Conservation (phyloP, 2,329 filamentous ascomycete genomes). For the Fusarium sp. region DNA sequence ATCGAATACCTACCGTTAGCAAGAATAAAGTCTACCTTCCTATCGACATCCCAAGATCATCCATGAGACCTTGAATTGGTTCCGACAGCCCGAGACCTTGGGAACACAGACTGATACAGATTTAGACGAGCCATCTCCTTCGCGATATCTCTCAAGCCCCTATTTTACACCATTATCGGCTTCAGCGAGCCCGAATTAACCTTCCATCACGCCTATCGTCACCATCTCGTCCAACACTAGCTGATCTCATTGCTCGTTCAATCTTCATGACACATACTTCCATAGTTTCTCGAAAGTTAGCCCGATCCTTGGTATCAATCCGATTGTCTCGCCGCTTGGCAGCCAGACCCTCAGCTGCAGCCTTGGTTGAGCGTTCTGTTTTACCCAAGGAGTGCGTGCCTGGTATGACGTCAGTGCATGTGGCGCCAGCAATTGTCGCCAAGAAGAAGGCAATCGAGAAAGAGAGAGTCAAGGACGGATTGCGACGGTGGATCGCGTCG, state of each 20-base stretch:
- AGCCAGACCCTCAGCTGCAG: slow-evolving; percentile 65
- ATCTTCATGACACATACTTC: slow-evolving; percentile 75
- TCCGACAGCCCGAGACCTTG: not conserved
- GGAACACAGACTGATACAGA: slow-evolving; percentile 28
- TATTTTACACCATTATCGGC: slow-evolving; percentile 69
- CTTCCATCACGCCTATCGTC: slow-evolving; percentile 65
- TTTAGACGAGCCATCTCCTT: slow-evolving; percentile 67
- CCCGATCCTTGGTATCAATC: slow-evolving; percentile 70
- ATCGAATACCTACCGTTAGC: slow-evolving; percentile 1
- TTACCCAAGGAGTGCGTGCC: slow-evolving; percentile 70
- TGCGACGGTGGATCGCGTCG: slow-evolving; percentile 70
- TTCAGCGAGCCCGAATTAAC: slow-evolving; percentile 62
- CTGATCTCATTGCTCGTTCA: slow-evolving; percentile 68
- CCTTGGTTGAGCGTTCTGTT: slow-evolving; percentile 69
- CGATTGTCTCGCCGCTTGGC: slow-evolving; percentile 69
- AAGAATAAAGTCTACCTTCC: not conserved
- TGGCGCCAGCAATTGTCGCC: slow-evolving; percentile 70
- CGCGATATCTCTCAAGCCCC: slow-evolving; percentile 69
- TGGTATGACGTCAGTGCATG: slow-evolving; percentile 49
- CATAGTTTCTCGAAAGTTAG: slow-evolving; percentile 69
- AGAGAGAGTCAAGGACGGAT: slow-evolving; percentile 71
- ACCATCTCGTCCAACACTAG: slow-evolving; percentile 64
- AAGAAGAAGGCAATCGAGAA: slow-evolving; percentile 69
- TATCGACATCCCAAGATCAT: not conserved
- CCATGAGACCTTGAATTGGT: not conserved